phyloP scores from a whole-genome alignment of 768 basidiomycete genomes.

The Boletus sp. region DNA sequence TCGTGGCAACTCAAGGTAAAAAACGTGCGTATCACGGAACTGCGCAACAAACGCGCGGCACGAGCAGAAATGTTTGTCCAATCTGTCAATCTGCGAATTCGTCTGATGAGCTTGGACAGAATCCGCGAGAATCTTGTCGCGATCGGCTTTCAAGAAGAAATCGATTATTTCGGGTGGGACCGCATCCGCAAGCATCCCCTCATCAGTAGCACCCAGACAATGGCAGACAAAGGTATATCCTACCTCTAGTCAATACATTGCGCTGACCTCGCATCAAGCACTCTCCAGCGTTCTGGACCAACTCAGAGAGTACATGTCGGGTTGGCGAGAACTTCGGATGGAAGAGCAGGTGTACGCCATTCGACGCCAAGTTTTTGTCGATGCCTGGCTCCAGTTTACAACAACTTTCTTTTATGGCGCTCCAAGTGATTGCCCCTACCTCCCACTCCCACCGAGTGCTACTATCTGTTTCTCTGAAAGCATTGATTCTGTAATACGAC shows the following conservation, averaged over 20 bases:
- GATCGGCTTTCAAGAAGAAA: constrained; percentile 25
- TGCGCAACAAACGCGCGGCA: constrained; percentile 24
- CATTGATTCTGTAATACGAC: constrained; percentile 27
- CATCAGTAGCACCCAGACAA: constrained; percentile 23
- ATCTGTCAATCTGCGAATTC: background rate
- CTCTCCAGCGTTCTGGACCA: constrained; percentile 15
- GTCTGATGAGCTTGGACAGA: constrained; percentile 13
- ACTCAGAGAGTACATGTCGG: constrained; percentile 25
- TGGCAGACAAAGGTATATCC: constrained; percentile 22
- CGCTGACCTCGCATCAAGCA: constrained; percentile 17
- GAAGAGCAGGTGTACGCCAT: constrained; percentile 27
- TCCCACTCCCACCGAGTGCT: constrained; percentile 29
- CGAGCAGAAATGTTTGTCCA: constrained; percentile 26
- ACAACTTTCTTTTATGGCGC: constrained; percentile 10
- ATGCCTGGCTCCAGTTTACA: constrained; percentile 26
- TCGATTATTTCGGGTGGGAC: constrained; percentile 30
- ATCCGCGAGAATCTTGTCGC: constrained; percentile 17
- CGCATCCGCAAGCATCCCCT: constrained; percentile 29
- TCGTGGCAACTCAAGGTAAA: constrained; percentile 24
- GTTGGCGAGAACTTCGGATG: constrained; percentile 30
- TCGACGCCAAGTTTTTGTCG: constrained; percentile 26
- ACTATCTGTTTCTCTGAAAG: constrained; percentile 21
- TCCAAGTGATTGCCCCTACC: constrained; percentile 14
- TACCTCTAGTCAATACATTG: background rate
- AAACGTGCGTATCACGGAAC: constrained; percentile 14